Evolutionary conservation across 1,139 yeast genomes (phyloP).

Genomic region (Hansenula sp.): DNA sequence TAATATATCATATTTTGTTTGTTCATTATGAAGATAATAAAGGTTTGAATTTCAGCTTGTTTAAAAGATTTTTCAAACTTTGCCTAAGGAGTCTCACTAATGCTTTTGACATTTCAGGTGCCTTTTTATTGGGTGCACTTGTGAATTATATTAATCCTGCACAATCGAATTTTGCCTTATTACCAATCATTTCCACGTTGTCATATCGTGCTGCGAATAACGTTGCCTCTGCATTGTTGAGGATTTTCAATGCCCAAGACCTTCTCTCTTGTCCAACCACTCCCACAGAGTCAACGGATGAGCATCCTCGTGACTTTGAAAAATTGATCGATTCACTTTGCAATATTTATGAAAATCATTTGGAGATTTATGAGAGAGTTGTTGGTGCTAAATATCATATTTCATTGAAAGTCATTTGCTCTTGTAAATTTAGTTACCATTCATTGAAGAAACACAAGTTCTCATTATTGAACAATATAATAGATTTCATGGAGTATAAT

Average conservation of each 20-base stretch:
- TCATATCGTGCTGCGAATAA: background rate
- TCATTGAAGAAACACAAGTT: conserved; percentile 1
- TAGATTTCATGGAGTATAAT: background rate
- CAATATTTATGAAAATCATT: background rate
- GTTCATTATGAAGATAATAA: background rate
- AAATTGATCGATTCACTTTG: background rate
- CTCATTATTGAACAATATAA: background rate
- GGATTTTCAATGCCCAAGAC: background rate
- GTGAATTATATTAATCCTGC: background rate
- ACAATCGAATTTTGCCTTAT: background rate
- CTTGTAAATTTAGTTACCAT: background rate
- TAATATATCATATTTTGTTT: background rate
- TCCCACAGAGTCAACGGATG: background rate
- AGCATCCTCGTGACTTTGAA: background rate
- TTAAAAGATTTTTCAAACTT: background rate
- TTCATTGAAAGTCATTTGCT: background rate
- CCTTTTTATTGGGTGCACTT: background rate
- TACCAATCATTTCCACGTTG: background rate
- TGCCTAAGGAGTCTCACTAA: background rate
- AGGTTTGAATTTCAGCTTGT: background rate
- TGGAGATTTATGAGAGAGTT: background rate
- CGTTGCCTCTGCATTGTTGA: background rate
- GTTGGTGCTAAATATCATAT: conserved; percentile 1
- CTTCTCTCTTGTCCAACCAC: background rate
- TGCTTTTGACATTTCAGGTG: background rate